Percentiles rank a stretch among this genome's conserved stretches.
Conservation (phyloP, 176 grass and related monocot genomes). For the Paspalum notatum region DNA sequence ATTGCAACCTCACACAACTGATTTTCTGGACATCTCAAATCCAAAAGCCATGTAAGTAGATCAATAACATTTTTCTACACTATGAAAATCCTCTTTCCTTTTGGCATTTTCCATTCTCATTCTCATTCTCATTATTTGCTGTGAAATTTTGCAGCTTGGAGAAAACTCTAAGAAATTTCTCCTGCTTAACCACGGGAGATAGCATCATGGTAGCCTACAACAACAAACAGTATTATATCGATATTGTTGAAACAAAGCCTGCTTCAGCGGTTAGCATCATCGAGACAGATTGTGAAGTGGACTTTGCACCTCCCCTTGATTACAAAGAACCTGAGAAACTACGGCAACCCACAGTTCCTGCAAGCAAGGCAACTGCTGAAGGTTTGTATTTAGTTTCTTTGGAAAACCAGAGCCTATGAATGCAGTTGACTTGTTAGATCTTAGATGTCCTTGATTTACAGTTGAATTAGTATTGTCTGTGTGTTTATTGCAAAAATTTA, state of each 20-base stretch:
- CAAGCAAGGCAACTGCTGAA: slow-evolving; percentile 52
- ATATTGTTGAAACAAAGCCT: slow-evolving; percentile 92
- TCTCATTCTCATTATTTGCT: slow-evolving; percentile 15
- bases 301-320: slow-evolving; percentile 94
- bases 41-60: slow-evolving; percentile 80
- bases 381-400: slow-evolving; percentile 49
- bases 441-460: slow-evolving; percentile 20
- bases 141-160: slow-evolving; percentile 59
- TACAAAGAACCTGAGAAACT: slow-evolving; percentile 72
- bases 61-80: slow-evolving; percentile 3
- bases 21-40: slow-evolving; percentile 90
- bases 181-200: slow-evolving; percentile 83
- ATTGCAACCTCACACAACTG: slow-evolving; percentile 82
- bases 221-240: slow-evolving; percentile 89
- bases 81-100: not conserved
- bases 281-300: slow-evolving; percentile 93
- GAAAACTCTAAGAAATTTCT: slow-evolving; percentile 85
- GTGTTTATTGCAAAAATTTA: not conserved
- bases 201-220: slow-evolving; percentile 93
- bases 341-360: slow-evolving; percentile 37
- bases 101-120: not conserved
- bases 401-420: slow-evolving; percentile 4
- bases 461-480: slow-evolving; percentile 24
- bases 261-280: slow-evolving; percentile 86
- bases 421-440: slow-evolving; percentile 4